Conservation (phyloP, 805 yeast genomes). For the Metschnikowia baotianmanensis region DNA sequence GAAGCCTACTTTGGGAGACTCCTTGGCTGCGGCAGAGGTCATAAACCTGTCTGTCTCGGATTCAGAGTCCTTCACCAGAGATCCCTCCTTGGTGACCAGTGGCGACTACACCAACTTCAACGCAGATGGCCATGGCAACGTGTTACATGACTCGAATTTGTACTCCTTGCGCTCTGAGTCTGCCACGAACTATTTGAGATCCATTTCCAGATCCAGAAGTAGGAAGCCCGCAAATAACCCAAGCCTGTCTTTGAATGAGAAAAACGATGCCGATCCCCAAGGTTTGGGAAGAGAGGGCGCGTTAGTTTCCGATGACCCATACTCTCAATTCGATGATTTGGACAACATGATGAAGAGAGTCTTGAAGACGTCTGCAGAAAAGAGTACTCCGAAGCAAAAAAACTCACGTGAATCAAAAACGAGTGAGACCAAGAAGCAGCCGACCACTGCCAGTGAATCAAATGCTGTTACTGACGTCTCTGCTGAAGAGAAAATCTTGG, state of each 20-base stretch:
- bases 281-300: constrained; percentile 59
- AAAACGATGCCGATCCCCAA: constrained; percentile 29
- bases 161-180: constrained; percentile 38
- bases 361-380: constrained; percentile 21
- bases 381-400: constrained; percentile 1
- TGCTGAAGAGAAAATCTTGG: constrained; percentile 1
- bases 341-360: constrained; percentile 51
- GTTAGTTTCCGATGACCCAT: constrained; percentile 48
- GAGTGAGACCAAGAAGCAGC: too few relatives aligned
- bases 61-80: constrained; percentile 22
- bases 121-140: constrained; percentile 30
- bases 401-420: neutral
- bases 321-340: constrained; percentile 44
- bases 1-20: constrained; percentile 44
- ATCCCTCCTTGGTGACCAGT: constrained; percentile 42
- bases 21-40: constrained; percentile 42
- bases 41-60: constrained; percentile 3
- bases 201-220: constrained; percentile 64
- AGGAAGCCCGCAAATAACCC: constrained; percentile 28
- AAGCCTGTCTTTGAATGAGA: constrained; percentile 26
- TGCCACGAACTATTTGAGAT: constrained; percentile 57
- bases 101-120: constrained; percentile 47
- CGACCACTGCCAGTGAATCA: too few relatives aligned
- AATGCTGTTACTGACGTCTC: neutral
- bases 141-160: constrained; percentile 19